Base-by-base conservation (phyloP, 2,329 filamentous ascomycete genomes). In the Fusarium brachygibbosum region DNA sequence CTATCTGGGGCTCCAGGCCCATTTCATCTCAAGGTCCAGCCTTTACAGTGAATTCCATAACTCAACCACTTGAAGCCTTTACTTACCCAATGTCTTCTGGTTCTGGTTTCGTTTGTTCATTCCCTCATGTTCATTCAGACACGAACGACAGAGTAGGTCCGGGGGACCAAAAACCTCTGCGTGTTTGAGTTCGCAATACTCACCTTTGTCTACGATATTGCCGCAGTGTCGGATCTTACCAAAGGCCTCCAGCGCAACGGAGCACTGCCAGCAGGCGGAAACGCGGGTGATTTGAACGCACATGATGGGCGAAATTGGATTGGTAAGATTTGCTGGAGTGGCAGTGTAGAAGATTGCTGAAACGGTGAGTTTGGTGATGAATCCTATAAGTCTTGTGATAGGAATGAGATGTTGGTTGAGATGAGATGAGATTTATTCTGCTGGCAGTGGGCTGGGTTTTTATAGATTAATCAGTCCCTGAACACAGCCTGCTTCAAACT, bases 261-360 rank as follows among this genome's bases (percentile, higher is more conserved):
- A 38, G 28, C 64, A 68, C 19, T 49, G 41, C 63, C 63, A 68
- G 48, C 63, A 68, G 4, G 28, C 8, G 3, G 64, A 29, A n/a
- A 31, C 21, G 12, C 38, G 45, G 5, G 17, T 32, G 38, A 58
- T 11, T 31, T 51, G 37, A 9, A 38, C 25, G 16, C 64, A 68
- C 63, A 68, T 68, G n/a, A 12, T 58, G 58, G 14, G n/a, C 13
- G 11, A 1, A 1, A 12, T 5, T 28, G 3, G 4, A 19, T 38
- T 32, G 6, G 2, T 31, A 16, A 29, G 12, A 11, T 28, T 19
- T 19, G n/a, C 16, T n/a, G 23, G 10, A 35, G 16, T 46, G 11
- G 3, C 23, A 40, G 31, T 50, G 2, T 28, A 4, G 23, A 29
- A 6, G 19, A 10, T 28, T 28, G 9, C 6, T n/a, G 14, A 16